These are phyloP conservation scores for Penicillium sp. DNA, from an alignment of 2,329 filamentous ascomycete species.

Conservation along the genomic window DNA sequence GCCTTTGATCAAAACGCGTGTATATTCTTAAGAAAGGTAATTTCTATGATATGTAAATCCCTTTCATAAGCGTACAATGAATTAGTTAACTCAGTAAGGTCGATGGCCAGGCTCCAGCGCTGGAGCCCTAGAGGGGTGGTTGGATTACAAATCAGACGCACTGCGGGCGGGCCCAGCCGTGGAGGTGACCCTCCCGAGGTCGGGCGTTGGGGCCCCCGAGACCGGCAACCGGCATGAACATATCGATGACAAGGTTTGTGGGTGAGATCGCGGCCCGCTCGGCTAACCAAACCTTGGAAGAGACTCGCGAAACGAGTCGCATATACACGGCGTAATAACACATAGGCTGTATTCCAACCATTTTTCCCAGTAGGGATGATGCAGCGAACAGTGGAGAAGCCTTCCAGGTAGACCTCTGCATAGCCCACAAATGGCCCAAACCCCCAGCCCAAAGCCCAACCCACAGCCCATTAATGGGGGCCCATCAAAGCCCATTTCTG, in stretches of 20 bases:
- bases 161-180: neutral
- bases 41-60: neutral
- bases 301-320: neutral
- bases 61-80: neutral
- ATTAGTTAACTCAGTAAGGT: neutral
- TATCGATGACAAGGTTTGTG: constrained; percentile 21
- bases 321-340: neutral
- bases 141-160: neutral
- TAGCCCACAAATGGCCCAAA: no score
- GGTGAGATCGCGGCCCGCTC: constrained; percentile 23
- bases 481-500: no score
- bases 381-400: neutral
- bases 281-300: constrained; percentile 11
- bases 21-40: neutral
- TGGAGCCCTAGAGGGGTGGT: neutral
- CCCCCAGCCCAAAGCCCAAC: no score
- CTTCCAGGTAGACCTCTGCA: no score
- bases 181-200: neutral
- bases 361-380: neutral
- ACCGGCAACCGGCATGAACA: neutral
- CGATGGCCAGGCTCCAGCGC: no score
- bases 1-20: neutral
- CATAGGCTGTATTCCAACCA: neutral
- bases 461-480: no score
- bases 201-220: neutral